Conservation (phyloP, 345 rosid species). For the Limnanthes douglasii region DNA sequence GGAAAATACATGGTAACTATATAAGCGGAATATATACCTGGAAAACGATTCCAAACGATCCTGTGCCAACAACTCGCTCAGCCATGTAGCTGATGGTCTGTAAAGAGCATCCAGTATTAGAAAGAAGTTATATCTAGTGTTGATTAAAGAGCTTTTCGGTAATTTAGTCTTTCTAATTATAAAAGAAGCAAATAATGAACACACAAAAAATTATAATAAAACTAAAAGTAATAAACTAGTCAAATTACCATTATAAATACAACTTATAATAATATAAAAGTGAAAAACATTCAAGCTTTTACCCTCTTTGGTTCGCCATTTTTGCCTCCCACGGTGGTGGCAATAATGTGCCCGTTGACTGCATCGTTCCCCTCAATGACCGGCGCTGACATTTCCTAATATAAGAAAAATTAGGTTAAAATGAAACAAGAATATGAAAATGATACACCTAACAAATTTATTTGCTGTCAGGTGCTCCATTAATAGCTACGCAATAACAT, state of each 20-base stretch:
- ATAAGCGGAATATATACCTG: slow-evolving; percentile 27
- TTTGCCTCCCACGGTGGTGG: slow-evolving; percentile 74
- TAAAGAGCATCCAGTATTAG: slow-evolving; percentile 6
- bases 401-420: not conserved
- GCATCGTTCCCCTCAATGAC: slow-evolving; percentile 45
- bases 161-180: not conserved
- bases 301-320: slow-evolving; percentile 84
- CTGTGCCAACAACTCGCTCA: slow-evolving; percentile 69
- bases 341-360: slow-evolving; percentile 59
- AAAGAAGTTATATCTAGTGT: not conserved
- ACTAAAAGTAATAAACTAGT: not conserved
- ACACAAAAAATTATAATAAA: not conserved
- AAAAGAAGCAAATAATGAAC: not conserved
- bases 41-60: slow-evolving; percentile 74
- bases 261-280: not conserved
- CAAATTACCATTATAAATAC: not conserved
- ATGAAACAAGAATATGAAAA: not conserved
- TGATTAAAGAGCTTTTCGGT: not conserved
- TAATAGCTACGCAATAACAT: not conserved
- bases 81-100: slow-evolving; percentile 90
- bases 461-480: not conserved
- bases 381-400: slow-evolving; percentile 50
- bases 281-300: not conserved
- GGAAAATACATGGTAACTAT: not conserved
- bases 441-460: not conserved